A percentile compares a stretch with the other conserved stretches of the same genome.
phyloP scores from a whole-genome alignment of 139 green algal genomes.

The Ettlia oleoabundans region DNA sequence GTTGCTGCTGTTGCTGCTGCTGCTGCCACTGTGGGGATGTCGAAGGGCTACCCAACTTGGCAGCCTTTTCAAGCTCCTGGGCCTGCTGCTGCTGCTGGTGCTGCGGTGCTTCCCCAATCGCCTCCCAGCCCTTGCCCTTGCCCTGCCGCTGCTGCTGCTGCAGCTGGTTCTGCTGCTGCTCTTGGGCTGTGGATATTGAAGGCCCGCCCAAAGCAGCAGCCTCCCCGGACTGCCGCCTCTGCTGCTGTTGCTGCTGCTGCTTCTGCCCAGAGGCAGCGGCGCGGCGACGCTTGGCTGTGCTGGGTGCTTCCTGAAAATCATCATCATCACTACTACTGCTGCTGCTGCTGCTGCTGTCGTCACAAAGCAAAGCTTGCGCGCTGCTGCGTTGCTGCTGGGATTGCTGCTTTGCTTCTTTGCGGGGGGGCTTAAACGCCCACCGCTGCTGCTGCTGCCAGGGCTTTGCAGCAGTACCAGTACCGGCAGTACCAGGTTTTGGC shows the following conservation, averaged over 20 bases:
- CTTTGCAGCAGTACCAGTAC: background rate
- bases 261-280: background rate
- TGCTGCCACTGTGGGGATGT: background rate
- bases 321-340: background rate
- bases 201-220: too few species aligned
- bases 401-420: slow-evolving; percentile 9
- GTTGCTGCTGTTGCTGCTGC: background rate
- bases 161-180: slow-evolving; percentile 2
- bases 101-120: too few species aligned
- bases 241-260: too few species aligned
- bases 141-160: background rate
- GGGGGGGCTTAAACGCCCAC: slow-evolving; percentile 1
- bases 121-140: background rate
- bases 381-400: background rate
- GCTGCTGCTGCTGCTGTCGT: background rate
- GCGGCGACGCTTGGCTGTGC: too few species aligned
- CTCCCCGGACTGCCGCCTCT: too few species aligned
- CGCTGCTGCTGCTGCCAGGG: slow-evolving; percentile 10
- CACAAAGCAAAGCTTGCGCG: background rate
- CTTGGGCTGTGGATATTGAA: too few species aligned
- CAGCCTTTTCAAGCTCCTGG: background rate
- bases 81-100: background rate
- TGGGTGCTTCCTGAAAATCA: background rate
- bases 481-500: too few species aligned
- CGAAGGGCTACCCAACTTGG: background rate